Base-by-base conservation (phyloP, 192 early-diverging fungal species). In the Coemansia sp. region DNA sequence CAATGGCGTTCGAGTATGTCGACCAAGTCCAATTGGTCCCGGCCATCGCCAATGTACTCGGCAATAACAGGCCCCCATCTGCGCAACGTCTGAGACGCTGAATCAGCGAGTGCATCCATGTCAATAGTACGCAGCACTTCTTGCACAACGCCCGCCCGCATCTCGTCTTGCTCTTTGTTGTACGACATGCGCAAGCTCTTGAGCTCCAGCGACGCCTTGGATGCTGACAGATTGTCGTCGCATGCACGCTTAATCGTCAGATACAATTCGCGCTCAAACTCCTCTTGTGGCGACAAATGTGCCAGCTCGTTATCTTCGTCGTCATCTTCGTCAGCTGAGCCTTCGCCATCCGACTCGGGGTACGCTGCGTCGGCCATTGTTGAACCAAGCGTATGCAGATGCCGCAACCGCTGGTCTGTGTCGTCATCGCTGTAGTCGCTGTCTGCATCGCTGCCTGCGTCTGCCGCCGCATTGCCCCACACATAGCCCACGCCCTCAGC, bases 111-210 rank as follows among this genome's bases (percentile, higher is more conserved):
- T 1, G 86, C 84, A 4, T 21, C 60, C 4, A 82, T n/a, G 64
- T 91, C 85, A 60, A 91, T 83, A 52, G 79, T 70, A 5, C 73
- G 73, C 38, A 97, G 62, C 22, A 95, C 75, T 25, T 83, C 77
- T 19, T 91, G 90, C 14, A 93, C 79, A n/a, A 93, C 83, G 10
- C 89, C 79, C 41, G 80, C 79, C 7, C 93, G 85, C 66, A 96
- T 82, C 72, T 94, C 90, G 32, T 88, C 79, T 64, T 91, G 92
- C 10, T 85, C 86, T 15, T 89, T 88, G 75, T 96, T 90, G 58
- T 87, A 87, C 19, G 93, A 87, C 87, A 97, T 89, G 47, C 93
- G 91, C 52, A 94, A 77, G 4, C 90, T 89, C 57, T 91, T 94
- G 14, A 97, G 79, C 81, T 98, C 95, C 10, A 95, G 73, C 6